phyloP scores from a whole-genome alignment of 2,329 filamentous ascomycete species.

The Didymella glomerata region DNA sequence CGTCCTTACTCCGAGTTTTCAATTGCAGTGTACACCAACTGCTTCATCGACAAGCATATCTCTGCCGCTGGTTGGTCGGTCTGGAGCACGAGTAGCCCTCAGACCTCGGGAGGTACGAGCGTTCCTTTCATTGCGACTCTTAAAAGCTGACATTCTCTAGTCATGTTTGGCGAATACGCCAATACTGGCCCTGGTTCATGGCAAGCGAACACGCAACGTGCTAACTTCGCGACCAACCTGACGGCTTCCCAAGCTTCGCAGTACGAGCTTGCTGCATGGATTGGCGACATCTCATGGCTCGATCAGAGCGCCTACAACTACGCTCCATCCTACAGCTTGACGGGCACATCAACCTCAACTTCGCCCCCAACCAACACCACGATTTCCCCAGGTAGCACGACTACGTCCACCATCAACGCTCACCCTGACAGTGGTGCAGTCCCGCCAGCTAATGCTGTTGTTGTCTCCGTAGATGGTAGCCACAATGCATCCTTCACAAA shows the following conservation, averaged over 20 bases:
- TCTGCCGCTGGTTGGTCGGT: constrained; percentile 43
- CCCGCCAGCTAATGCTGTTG: constrained; percentile 54
- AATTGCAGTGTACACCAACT: constrained; percentile 49
- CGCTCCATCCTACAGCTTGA: constrained; percentile 37
- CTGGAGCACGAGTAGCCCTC: constrained; percentile 46
- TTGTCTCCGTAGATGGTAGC: constrained; percentile 51
- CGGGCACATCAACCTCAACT: constrained; percentile 9
- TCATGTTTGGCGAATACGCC: constrained; percentile 49
- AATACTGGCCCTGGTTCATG: constrained; percentile 47
- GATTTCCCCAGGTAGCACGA: constrained; percentile 29
- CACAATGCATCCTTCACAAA: constrained; percentile 45
- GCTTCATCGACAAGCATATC: constrained; percentile 49
- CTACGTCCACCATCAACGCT: constrained; percentile 44
- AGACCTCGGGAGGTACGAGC: constrained; percentile 34
- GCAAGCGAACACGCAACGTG: constrained; percentile 41
- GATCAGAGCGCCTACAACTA: constrained; percentile 54
- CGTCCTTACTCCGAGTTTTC: constrained; percentile 54
- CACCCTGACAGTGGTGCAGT: constrained; percentile 55
- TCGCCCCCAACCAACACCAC: constrained; percentile 37
- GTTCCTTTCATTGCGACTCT: no score
- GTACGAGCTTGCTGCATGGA: constrained; percentile 51
- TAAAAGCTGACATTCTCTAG: constrained; percentile 8
- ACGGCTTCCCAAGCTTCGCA: constrained; percentile 45
- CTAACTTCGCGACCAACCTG: constrained; percentile 50
- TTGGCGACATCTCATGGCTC: constrained; percentile 55